Percentiles rank a stretch among this genome's conserved stretches.
Evolutionary conservation across 2,329 filamentous ascomycete species (phyloP).

Genomic region (Paecilomyces formosus): DNA sequence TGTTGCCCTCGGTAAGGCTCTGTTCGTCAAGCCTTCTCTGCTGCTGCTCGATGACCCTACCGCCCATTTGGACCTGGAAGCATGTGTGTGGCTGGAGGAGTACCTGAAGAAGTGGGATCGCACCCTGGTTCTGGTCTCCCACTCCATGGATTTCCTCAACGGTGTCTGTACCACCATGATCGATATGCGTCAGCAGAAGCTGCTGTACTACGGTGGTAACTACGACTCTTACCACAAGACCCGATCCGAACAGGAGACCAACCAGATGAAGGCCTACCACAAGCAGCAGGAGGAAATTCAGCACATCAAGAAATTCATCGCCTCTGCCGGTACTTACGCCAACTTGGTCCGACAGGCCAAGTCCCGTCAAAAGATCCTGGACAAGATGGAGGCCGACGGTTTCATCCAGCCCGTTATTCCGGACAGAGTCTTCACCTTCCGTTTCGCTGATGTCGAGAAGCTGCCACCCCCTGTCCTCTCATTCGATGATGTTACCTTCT

Average conservation of each 20-base stretch:
- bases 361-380: conserved; percentile 97
- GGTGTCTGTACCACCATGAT: conserved; percentile 98
- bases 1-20: conserved; percentile 91
- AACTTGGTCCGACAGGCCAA: conserved; percentile 99
- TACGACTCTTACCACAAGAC: conserved; percentile 99
- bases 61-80: conserved; percentile 97
- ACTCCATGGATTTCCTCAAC: conserved; percentile 98
- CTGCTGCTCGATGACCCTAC: conserved; percentile 96
- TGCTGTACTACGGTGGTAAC: conserved; percentile 99
- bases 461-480: conserved; percentile 95
- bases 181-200: conserved; percentile 84
- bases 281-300: conserved; percentile 99
- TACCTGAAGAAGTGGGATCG: conserved; percentile 99
- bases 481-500: conserved; percentile 96
- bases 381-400: conserved; percentile 99
- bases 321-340: conserved; percentile 98
- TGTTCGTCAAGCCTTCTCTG: conserved; percentile 96
- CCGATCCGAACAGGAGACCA: conserved; percentile 84
- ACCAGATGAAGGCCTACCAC: conserved; percentile 97
- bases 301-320: conserved; percentile 99
- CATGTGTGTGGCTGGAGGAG: conserved; percentile 99
- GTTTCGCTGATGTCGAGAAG: conserved; percentile 98
- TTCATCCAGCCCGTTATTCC: conserved; percentile 85
- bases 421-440: conserved; percentile 92
- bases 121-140: conserved; percentile 90